These are phyloP conservation scores for Fusarium humuli DNA, from an alignment of 2,329 filamentous ascomycete species.

Conservation along the genomic window DNA sequence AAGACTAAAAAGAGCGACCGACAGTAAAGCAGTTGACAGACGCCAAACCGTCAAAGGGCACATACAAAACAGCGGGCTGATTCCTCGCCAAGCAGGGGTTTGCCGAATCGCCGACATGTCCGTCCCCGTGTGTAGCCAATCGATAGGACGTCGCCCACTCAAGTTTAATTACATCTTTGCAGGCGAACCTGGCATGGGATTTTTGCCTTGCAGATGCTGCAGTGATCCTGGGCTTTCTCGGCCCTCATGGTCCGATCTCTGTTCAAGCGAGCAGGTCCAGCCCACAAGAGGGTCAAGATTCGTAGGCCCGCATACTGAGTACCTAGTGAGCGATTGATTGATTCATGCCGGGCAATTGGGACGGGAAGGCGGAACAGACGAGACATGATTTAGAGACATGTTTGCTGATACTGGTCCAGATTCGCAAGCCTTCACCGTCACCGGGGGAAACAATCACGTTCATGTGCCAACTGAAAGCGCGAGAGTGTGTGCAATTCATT, in stretches of 20 bases:
- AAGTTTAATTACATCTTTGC: constrained; percentile 45
- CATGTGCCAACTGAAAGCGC: constrained; percentile 14
- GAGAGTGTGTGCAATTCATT: constrained; percentile 4
- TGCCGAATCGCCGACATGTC: constrained; percentile 21
- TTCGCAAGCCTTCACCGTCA: constrained; percentile 8
- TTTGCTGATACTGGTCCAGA: constrained; percentile 12
- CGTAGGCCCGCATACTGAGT: constrained; percentile 2
- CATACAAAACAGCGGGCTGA: constrained; percentile 8
- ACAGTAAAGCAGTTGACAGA: constrained; percentile 13
- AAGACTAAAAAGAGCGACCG: background rate
- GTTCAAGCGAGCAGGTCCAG: background rate
- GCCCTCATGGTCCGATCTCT: constrained; percentile 34
- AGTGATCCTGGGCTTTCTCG: constrained; percentile 17
- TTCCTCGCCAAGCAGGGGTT: constrained; percentile 34
- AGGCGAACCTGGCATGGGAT: constrained; percentile 18
- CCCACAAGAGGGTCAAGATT: constrained; percentile 1
- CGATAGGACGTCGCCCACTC: constrained; percentile 23
- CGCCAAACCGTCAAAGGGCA: background rate
- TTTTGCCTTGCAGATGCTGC: constrained; percentile 7
- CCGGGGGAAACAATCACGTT: constrained; percentile 18
- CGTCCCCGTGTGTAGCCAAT: constrained; percentile 37
- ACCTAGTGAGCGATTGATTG: background rate
- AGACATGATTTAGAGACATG: constrained; percentile 26
- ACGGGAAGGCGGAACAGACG: constrained; percentile 20
- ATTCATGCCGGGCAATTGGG: constrained; percentile 7